Base-by-base conservation (phyloP, 495 filamentous ascomycete species). In the Annulohypoxylon maeteangense region DNA sequence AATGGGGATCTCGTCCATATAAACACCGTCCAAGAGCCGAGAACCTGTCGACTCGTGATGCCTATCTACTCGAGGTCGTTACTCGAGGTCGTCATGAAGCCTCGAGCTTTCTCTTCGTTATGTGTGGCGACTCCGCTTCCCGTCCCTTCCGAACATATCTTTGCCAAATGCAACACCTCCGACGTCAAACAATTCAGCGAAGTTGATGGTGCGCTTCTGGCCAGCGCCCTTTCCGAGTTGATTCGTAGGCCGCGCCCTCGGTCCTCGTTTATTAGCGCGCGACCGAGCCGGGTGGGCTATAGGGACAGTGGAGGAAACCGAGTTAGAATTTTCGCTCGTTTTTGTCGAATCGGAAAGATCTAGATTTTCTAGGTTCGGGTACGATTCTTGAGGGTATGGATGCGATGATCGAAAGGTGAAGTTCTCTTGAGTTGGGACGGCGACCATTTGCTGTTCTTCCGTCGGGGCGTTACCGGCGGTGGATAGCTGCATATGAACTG, bases 131-230 rank as follows among this genome's bases (percentile, higher is more conserved):
- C 88, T 88, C 63, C 93, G 83, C 83, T 96, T 97, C 25, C 88
- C 86, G 16, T 84, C 82, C 22, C 88, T 86, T 32, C 89, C 90
- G 76, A 86, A 86, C 60, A 85, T 78, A 71, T 94, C 93, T 67
- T 89, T 88, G 25, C 85, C 84, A 66, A 90, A 87, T 23, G 87
- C 84, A 38, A 92, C 68, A 42, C 85, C 87, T 5, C 87, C 88
- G n/a, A 97, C 78, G 68, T 95, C 92, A 70, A 96, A 97, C 65
- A 94, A 90, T 62, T 97, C 94, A 2, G 87, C 86, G 38, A 93
- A 86, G 44, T 91, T 88, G 65, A 91, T 83, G 71, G 92, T 90
- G 14, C 94, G 87, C 80, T 97, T 97, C 27, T 90, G 90, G 0
- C 94, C 93, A 1, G 89, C 87, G 3, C 85, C 89, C 32, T 74